Conservation (phyloP, 768 basidiomycete species). For the Lentinula guzmanii region DNA sequence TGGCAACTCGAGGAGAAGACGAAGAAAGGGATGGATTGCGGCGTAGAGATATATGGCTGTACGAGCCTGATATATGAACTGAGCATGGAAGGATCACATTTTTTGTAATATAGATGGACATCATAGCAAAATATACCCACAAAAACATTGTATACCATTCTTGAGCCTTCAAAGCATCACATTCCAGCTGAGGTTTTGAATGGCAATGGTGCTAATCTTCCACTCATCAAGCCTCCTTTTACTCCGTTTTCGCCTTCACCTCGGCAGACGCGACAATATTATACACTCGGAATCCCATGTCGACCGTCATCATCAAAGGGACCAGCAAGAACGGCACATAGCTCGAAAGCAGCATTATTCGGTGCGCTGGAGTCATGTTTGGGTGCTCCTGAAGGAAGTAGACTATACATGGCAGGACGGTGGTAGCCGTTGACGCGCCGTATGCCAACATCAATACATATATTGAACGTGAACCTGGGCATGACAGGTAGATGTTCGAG, state of each 20-base stretch:
- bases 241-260: background rate
- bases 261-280: background rate
- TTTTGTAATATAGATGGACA: background rate
- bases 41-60: background rate
- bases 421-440: constrained; percentile 73
- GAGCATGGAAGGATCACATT: background rate
- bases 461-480: constrained; percentile 40
- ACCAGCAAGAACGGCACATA: constrained; percentile 60
- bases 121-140: background rate
- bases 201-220: background rate
- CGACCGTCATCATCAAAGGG: constrained; percentile 48
- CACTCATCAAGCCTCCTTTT: background rate
- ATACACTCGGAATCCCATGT: constrained; percentile 33
- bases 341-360: constrained; percentile 38
- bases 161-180: no score
- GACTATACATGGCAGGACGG: constrained; percentile 65
- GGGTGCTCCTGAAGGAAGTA: constrained; percentile 40
- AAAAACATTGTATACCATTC: background rate
- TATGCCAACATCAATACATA: constrained; percentile 68
- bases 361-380: constrained; percentile 22
- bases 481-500: background rate
- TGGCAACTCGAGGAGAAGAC: background rate
- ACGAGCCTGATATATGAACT: background rate
- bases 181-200: no score
- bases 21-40: background rate